Conservation (phyloP, 2,329 filamentous ascomycete species). For the Bipolaris zeicola region DNA sequence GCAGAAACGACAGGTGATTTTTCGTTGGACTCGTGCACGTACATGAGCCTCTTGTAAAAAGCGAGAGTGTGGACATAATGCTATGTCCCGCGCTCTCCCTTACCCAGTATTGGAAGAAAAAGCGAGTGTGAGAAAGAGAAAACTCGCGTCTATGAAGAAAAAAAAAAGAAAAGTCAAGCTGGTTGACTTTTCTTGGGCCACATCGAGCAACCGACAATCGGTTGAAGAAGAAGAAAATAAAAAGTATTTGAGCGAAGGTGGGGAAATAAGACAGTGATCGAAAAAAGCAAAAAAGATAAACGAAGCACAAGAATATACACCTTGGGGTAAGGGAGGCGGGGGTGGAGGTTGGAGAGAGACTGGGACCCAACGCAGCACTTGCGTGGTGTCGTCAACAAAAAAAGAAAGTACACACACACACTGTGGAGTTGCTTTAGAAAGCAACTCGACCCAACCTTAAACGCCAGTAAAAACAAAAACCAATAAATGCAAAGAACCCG, state of each 20-base stretch:
- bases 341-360: background rate
- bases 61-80: background rate
- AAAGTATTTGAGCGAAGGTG: background rate
- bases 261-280: background rate
- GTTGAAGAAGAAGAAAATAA: background rate
- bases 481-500: background rate
- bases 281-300: background rate
- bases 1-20: background rate
- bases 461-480: constrained; percentile 4
- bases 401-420: background rate
- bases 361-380: constrained; percentile 15
- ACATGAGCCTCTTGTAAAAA: background rate
- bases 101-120: too few relatives aligned
- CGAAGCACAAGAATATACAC: too few relatives aligned
- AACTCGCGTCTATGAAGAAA: too few relatives aligned
- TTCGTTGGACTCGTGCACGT: background rate
- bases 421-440: background rate
- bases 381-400: constrained; percentile 7
- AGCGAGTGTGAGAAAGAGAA: background rate
- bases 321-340: background rate
- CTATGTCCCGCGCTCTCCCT: background rate
- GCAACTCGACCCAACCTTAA: background rate
- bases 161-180: too few relatives aligned
- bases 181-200: background rate
- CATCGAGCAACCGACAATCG: background rate